Base-by-base conservation (phyloP, 495 filamentous ascomycete species). In the Copromyces sp. region DNA sequence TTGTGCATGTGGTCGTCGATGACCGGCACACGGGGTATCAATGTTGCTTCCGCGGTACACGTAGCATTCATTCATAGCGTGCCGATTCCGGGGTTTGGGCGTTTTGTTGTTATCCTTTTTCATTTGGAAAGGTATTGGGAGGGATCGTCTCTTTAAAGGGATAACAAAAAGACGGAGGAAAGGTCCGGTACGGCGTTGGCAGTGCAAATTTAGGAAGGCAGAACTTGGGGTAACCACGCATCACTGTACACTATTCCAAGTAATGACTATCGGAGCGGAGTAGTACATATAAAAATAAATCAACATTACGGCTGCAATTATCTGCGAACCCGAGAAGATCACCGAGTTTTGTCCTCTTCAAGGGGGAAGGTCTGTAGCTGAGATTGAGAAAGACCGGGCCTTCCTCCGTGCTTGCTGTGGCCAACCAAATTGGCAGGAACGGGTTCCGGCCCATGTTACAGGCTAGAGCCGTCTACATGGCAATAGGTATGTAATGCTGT, bases 1-100 rank as follows among this genome's bases (percentile, higher is more conserved):
- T 35, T 74, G 73, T 37, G 40, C 14, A 38, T 74, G 73, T 40
- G 59, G 37, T 41, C 6, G 53, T 61, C 53, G 12, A 61, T 61
- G 45, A 53, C 45, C 9, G 20, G 45, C 20, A 29, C 35, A 37
- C 35, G 35, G 35, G 2, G 35, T 37, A 37, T 37, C 35, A 37
- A 37, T 24, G n/a, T 29, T 20, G 29, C 20, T 29, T 45, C 17
- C 7, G 3, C 17, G 20, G 20, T 12, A 53, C 20, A 44, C 16
- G 29, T 16, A 61, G n/a, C n/a, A n/a, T n/a, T 20, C 24, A 61
- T 61, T 16, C 9, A 29, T 53, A 53, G 20, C 9, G 20, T 61
- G 53, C 29, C 53, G 29, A 61, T 29, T 32, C 53, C 29, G 24
- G 53, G 29, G 0, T 16, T 32, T 61, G 7, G 53, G 53, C 53